Percentiles rank a stretch among this genome's conserved stretches.
Evolutionary conservation across 2,329 filamentous ascomycete genomes (phyloP).

Genomic region (Cadophora luteo-olivacea): DNA sequence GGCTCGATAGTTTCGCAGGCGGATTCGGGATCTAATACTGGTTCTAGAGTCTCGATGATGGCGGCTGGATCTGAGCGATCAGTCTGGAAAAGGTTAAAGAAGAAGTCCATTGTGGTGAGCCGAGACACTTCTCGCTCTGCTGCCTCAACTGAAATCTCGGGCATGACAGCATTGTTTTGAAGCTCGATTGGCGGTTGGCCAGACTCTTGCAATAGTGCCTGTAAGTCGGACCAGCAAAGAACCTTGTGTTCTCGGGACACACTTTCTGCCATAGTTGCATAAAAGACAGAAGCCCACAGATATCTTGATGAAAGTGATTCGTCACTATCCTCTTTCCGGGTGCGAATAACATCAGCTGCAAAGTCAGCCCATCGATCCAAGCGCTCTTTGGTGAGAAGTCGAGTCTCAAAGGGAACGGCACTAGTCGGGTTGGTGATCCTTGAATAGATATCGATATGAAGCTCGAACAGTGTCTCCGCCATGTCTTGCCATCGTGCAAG

Average conservation of each 20-base stretch:
- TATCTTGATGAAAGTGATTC: constrained; percentile 62
- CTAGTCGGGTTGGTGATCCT: constrained; percentile 67
- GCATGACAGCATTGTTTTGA: constrained; percentile 87
- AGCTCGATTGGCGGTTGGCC: constrained; percentile 63
- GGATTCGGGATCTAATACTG: constrained; percentile 79
- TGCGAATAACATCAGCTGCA: constrained; percentile 57
- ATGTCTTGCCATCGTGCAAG: constrained; percentile 54
- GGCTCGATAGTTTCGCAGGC: constrained; percentile 49
- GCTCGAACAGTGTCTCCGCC: constrained; percentile 66
- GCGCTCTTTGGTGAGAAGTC: constrained; percentile 61
- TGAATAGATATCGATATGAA: constrained; percentile 71
- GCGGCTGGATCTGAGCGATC: constrained; percentile 80
- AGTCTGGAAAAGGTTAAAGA: constrained; percentile 85
- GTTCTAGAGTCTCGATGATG: constrained; percentile 91
- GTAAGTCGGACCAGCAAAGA: constrained; percentile 67
- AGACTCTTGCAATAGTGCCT: constrained; percentile 55
- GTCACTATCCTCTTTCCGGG: constrained; percentile 34
- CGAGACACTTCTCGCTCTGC: constrained; percentile 91
- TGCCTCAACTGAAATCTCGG: constrained; percentile 81
- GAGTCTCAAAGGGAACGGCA: constrained; percentile 57
- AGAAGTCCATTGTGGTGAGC: constrained; percentile 95
- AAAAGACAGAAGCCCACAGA: constrained; percentile 70
- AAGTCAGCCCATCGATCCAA: constrained; percentile 65
- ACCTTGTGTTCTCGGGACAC: constrained; percentile 64
- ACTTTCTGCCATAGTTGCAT: constrained; percentile 62